These are phyloP conservation scores for Huiozyma naganishii DNA, from an alignment of 805 yeast genomes.

Conservation along the genomic window DNA sequence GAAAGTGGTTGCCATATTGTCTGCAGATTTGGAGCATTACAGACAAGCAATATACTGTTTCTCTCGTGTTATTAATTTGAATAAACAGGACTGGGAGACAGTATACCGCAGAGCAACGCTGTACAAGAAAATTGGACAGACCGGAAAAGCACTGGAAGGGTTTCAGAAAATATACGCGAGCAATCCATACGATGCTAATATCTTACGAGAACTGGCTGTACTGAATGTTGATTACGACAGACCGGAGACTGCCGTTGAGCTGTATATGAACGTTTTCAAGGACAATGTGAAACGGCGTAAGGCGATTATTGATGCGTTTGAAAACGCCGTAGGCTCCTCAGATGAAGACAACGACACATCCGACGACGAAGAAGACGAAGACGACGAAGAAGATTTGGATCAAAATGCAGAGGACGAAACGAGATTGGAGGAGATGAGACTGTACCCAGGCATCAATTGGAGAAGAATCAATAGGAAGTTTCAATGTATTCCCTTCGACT, in stretches of 20 bases:
- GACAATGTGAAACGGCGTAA: constrained; percentile 40
- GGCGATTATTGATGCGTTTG: constrained; percentile 22
- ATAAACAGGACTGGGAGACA: constrained; percentile 41
- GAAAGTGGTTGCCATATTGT: constrained; percentile 62
- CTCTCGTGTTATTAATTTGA: constrained; percentile 47
- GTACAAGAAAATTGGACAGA: constrained; percentile 54
- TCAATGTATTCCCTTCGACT: constrained; percentile 51
- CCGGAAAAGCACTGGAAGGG: constrained; percentile 64
- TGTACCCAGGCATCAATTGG: constrained; percentile 22
- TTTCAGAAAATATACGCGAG: constrained; percentile 46
- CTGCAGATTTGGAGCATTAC: constrained; percentile 52
- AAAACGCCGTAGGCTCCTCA: constrained; percentile 24
- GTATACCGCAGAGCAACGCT: constrained; percentile 56
- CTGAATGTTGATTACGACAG: constrained; percentile 41
- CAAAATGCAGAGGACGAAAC: constrained; percentile 2
- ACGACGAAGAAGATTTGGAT: constrained; percentile 10
- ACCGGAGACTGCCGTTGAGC: constrained; percentile 60
- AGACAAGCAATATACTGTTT: constrained; percentile 77
- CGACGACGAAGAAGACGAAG: constrained; percentile 10
- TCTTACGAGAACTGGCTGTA: constrained; percentile 52
- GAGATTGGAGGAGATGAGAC: constrained; percentile 17
- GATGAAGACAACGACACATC: constrained; percentile 18
- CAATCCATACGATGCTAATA: constrained; percentile 49
- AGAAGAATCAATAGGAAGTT: constrained; percentile 21
- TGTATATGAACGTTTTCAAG: constrained; percentile 55